Base-by-base conservation (phyloP, 345 rosid species). In the Rhodomyrtus tomentosa region DNA sequence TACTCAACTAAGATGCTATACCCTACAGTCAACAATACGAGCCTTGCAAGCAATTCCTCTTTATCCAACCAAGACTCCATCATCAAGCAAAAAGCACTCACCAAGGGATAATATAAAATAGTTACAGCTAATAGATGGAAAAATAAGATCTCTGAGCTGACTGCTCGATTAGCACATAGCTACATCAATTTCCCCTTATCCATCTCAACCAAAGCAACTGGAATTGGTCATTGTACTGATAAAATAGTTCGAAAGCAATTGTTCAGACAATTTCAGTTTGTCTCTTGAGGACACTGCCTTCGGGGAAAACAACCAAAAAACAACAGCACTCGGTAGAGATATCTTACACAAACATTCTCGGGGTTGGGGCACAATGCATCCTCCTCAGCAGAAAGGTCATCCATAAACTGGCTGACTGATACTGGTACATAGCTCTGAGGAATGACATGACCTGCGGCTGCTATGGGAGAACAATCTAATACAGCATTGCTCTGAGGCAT, bases 371-470 rank as follows among this genome's bases (percentile, higher is more conserved):
- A 90, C 87, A 88, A 81, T 59, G 87, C 91, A 82, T 93, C 98
- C 90, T 95, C 98, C 93, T 95, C 99, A 25, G 98, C 96, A 88
- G 98, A 93, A 87, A 97, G 98, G 86, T 97, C 98, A 87, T 95
- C 98, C 99, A 97, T 94, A 90, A 97, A 97, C 88, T 97, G 98
- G 91, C 98, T 97, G 53, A 94, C 98, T 80, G 99, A 95, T 87
- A 97, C 91, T 62, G 98, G 98, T 59, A 93, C 98, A 90, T 92
- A 95, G 89, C 95, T 93, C 53, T 94, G 99, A 42, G 98, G 96
- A 90, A 94, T 94, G 81, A 93, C 91, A 91, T 97, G 98, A 86
- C 99, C 98, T 80, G 97, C 99, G n/a, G 98, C 96, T 74, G 93
- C 94, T 90, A 97, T 90, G 50, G 95, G 99, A 85, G 98, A 92